Evolutionary conservation across 1,284 basidiomycete genomes (phyloP).

Genomic region (Apiotrichum akiyoshidainum): DNA sequence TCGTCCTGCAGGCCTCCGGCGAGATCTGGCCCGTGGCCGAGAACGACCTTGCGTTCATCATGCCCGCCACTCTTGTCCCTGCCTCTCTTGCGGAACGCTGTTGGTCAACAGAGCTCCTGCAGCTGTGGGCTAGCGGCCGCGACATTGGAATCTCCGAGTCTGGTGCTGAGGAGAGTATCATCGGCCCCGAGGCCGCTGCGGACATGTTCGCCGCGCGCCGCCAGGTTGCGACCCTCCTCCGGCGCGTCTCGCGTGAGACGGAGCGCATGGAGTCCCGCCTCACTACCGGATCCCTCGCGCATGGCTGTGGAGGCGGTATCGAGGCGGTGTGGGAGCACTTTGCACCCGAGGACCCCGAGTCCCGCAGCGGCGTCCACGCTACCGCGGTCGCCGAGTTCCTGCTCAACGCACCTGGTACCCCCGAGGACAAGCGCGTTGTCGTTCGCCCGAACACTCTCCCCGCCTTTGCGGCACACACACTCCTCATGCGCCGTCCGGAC

Average conservation of each 20-base stretch:
- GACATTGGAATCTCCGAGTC: conserved; percentile 11
- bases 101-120: conserved; percentile 32
- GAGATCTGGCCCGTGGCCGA: conserved; percentile 41
- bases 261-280: conserved; percentile 39
- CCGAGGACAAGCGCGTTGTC: conserved; percentile 7
- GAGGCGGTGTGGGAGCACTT: conserved; percentile 37
- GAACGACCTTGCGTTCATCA: conserved; percentile 47
- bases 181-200: conserved; percentile 6
- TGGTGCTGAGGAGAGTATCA: conserved; percentile 7
- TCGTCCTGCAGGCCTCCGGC: conserved; percentile 38
- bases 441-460: conserved; percentile 32
- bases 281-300: conserved; percentile 14
- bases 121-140: conserved; percentile 24
- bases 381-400: conserved; percentile 35
- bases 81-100: conserved; percentile 20
- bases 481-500: conserved; percentile 64
- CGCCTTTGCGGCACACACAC: conserved; percentile 66
- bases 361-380: conserved; percentile 29
- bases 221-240: conserved; percentile 34
- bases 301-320: conserved; percentile 29
- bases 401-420: conserved; percentile 17
- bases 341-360: conserved; percentile 11
- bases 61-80: conserved; percentile 39
- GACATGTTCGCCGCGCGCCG: conserved; percentile 37
- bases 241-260: conserved; percentile 38